phyloP scores from a whole-genome alignment of 2,329 filamentous ascomycete species.

The Paramyrothecium roridum region DNA sequence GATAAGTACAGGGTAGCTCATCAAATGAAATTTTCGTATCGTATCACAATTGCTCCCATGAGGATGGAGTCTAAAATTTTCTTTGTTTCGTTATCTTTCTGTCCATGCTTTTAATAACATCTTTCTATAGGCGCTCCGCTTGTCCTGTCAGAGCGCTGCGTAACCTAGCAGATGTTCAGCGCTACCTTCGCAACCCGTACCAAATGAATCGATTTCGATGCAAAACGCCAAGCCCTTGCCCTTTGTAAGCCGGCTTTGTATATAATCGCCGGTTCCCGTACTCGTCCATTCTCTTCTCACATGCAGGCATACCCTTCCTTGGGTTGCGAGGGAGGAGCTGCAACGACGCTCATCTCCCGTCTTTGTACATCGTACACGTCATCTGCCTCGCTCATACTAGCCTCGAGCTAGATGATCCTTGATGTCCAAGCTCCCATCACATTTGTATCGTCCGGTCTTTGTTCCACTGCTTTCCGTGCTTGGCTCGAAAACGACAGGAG shows the following conservation, averaged over 20 bases:
- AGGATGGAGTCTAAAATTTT: neutral
- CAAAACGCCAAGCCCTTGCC: neutral
- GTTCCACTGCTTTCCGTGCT: neutral
- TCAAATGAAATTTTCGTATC: neutral
- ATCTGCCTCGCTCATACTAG: neutral
- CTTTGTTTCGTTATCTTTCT: constrained; percentile 13
- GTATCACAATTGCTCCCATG: neutral
- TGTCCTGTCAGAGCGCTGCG: neutral
- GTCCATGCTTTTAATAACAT: constrained; percentile 14
- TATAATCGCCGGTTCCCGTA: neutral
- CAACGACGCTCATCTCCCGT: neutral
- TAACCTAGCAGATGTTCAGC: neutral
- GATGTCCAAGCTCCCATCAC: neutral
- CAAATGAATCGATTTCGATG: neutral
- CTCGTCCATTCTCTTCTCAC: neutral
- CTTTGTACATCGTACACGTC: neutral
- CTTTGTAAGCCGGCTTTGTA: neutral
- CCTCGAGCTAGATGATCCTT: neutral
- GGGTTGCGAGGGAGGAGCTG: neutral
- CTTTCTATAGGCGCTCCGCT: constrained; percentile 9
- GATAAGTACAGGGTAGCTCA: too few relatives aligned
- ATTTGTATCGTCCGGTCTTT: neutral
- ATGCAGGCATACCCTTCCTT: neutral
- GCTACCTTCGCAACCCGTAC: neutral
- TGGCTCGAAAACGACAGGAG: too few relatives aligned